These are phyloP conservation scores for Macrolepiota fuliginosa DNA, from an alignment of 768 basidiomycete species.

Conservation along the genomic window DNA sequence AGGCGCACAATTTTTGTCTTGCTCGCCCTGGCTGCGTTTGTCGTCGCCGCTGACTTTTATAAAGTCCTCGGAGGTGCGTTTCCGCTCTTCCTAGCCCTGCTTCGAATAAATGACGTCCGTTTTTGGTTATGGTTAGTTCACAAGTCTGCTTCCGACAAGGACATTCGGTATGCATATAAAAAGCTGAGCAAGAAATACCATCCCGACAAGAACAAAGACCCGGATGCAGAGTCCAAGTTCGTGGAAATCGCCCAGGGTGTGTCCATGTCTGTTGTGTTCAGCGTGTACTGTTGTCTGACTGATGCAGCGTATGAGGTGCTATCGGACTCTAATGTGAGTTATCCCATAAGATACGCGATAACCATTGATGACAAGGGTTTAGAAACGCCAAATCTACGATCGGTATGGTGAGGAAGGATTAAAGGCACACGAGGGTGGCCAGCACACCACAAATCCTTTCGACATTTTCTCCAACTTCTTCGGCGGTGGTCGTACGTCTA, in stretches of 20 bases:
- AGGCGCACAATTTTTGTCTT: slow-evolving; percentile 32
- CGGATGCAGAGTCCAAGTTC: slow-evolving; percentile 79
- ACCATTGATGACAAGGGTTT: slow-evolving; percentile 12
- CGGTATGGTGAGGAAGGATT: slow-evolving; percentile 94
- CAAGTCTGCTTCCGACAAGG: slow-evolving; percentile 79
- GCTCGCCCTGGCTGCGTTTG: slow-evolving; percentile 34
- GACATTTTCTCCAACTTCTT: slow-evolving; percentile 96
- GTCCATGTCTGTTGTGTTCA: slow-evolving; percentile 17
- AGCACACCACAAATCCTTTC: slow-evolving; percentile 81
- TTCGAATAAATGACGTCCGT: slow-evolving; percentile 18
- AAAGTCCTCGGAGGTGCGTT: slow-evolving; percentile 77
- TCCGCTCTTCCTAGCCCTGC: slow-evolving; percentile 17
- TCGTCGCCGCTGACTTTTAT: slow-evolving; percentile 71
- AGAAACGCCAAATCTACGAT: slow-evolving; percentile 96
- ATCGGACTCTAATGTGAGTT: slow-evolving; percentile 72
- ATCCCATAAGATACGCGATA: background rate
- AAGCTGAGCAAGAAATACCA: slow-evolving; percentile 85
- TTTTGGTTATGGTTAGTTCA: slow-evolving; percentile 39
- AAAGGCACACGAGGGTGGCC: slow-evolving; percentile 87
- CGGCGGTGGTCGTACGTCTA: slow-evolving; percentile 68
- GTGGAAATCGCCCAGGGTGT: slow-evolving; percentile 88
- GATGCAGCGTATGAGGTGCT: slow-evolving; percentile 87
- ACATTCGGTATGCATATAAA: slow-evolving; percentile 92
- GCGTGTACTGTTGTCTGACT: slow-evolving; percentile 1
- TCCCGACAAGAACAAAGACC: slow-evolving; percentile 93